Conservation (phyloP, 352 stramenopile species). For the Pythium biforme region DNA sequence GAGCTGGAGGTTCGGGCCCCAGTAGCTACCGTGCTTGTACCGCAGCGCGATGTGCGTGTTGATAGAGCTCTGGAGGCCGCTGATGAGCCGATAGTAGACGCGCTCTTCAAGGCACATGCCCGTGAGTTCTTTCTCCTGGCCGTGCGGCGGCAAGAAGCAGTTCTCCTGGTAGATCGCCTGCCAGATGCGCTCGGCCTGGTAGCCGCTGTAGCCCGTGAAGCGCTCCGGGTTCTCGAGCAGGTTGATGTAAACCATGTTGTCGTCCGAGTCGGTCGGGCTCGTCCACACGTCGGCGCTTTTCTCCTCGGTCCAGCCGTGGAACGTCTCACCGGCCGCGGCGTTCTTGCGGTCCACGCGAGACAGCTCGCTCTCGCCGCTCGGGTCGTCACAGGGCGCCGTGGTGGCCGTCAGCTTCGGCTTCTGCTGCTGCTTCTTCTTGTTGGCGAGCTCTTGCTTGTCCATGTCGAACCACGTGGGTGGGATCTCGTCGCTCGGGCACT, state of each 20-base stretch:
- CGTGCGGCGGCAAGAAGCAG: slow-evolving; percentile 81
- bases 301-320: slow-evolving; percentile 64
- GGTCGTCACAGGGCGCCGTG: slow-evolving; percentile 33
- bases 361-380: slow-evolving; percentile 68
- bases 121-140: slow-evolving; percentile 55
- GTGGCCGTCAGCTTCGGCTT: background rate
- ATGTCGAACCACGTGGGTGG: slow-evolving; percentile 75
- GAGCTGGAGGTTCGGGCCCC: slow-evolving; percentile 70
- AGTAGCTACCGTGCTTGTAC: slow-evolving; percentile 73
- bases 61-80: slow-evolving; percentile 95
- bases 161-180: slow-evolving; percentile 98
- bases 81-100: slow-evolving; percentile 97
- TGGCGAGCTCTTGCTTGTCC: slow-evolving; percentile 39
- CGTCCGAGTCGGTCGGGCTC: slow-evolving; percentile 51
- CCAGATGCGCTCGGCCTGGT: slow-evolving; percentile 93
- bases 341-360: slow-evolving; percentile 78
- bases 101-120: slow-evolving; percentile 92
- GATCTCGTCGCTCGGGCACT: slow-evolving; percentile 87
- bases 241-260: slow-evolving; percentile 93
- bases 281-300: slow-evolving; percentile 58
- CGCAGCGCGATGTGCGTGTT: slow-evolving; percentile 92
- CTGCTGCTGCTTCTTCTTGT: slow-evolving; percentile 28
- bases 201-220: slow-evolving; percentile 98
- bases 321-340: slow-evolving; percentile 57
- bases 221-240: slow-evolving; percentile 96